Conservation (phyloP, 306 rosid genomes). For the Sindora glabra region DNA sequence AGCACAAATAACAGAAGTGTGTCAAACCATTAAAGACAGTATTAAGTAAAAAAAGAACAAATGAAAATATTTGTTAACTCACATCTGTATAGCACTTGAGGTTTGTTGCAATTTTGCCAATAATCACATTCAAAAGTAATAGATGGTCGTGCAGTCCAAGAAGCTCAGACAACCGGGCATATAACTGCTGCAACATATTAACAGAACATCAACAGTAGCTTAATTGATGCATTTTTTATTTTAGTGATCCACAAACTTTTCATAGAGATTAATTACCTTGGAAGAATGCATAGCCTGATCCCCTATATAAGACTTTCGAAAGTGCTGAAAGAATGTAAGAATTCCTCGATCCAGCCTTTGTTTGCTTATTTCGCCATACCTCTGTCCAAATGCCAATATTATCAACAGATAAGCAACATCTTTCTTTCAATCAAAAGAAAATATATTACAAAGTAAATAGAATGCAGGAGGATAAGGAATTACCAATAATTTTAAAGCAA, state of each 20-base stretch:
- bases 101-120: constrained; percentile 41
- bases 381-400: constrained; percentile 48
- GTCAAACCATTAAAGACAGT: not conserved
- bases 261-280: constrained; percentile 51
- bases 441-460: too few species aligned
- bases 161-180: constrained; percentile 47
- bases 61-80: not conserved
- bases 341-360: constrained; percentile 98
- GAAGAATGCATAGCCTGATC: constrained; percentile 99
- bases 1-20: constrained; percentile 7
- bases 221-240: not conserved
- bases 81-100: constrained; percentile 41
- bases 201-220: not conserved
- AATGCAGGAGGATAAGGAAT: too few species aligned
- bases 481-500: too few species aligned
- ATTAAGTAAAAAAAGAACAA: not conserved
- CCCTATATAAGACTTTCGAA: constrained; percentile 90
- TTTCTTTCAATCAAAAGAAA: too few species aligned
- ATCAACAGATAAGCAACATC: constrained; percentile 10
- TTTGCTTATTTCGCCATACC: constrained; percentile 85
- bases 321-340: constrained; percentile 92
- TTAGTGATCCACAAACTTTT: not conserved
- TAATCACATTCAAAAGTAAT: constrained; percentile 38
- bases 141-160: constrained; percentile 47
- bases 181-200: constrained; percentile 49